A percentile compares a stretch with the other conserved stretches of the same genome.
Conservation (phyloP, 768 basidiomycete species). For the Mycena floridula region DNA sequence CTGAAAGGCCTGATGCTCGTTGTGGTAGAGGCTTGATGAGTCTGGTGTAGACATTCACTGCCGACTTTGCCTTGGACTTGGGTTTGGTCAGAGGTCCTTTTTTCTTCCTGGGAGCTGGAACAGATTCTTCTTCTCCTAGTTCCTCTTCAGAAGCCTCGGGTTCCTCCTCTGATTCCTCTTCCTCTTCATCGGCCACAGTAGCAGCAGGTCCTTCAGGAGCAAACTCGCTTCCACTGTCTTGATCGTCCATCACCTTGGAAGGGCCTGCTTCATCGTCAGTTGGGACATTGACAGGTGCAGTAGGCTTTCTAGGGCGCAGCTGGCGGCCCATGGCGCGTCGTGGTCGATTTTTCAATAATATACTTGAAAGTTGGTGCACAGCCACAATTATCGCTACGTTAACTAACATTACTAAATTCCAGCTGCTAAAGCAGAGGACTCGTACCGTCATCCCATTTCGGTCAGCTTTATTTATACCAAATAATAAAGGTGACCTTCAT, state of each 20-base stretch:
- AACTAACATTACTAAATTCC: neutral
- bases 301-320: conserved; percentile 48
- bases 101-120: conserved; percentile 23
- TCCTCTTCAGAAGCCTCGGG: conserved; percentile 15
- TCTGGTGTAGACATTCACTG: conserved; percentile 7
- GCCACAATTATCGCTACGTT: no score
- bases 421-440: no score
- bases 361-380: no score
- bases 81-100: conserved; percentile 8
- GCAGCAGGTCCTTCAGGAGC: conserved; percentile 24
- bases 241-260: conserved; percentile 30
- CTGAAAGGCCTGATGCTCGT: conserved; percentile 25
- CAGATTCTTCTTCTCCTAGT: conserved; percentile 16
- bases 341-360: no score
- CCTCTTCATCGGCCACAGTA: conserved; percentile 10
- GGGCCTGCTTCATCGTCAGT: conserved; percentile 29
- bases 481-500: no score
- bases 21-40: conserved; percentile 7
- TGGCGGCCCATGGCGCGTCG: conserved; percentile 46
- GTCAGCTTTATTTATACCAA: no score
- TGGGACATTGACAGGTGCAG: conserved; percentile 26
- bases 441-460: no score
- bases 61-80: conserved; percentile 8
- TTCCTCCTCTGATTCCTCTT: conserved; percentile 14
- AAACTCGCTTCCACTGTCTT: conserved; percentile 52